Base-by-base conservation (phyloP, 2,329 filamentous ascomycete genomes). In the Alternaria sp. region DNA sequence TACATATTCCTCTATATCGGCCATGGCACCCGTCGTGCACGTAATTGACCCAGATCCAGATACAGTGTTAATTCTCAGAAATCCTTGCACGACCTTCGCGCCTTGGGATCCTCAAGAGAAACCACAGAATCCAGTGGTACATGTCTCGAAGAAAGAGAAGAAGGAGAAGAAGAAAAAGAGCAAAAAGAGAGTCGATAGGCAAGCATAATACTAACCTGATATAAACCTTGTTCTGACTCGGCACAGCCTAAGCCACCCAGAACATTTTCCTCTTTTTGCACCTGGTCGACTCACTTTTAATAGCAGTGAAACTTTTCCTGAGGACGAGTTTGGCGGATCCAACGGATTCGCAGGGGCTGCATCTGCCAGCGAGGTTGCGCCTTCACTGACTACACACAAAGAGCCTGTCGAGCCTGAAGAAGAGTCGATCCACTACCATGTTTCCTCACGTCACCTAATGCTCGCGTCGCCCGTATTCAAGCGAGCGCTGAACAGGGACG, bases 381-480 rank as follows among this genome's bases (percentile, higher is more conserved):
- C 30, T 12, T 12, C 14, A 25, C 14, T 20, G 2, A 27, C 7
- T 2, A 3, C 1, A 9, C 48, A 32, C 4, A 5, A 22, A 38
- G 48, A 51, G 48, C 48, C 25, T 45, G 22, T 36, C 2, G 43
- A 48, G n/a, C 25, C 22, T 48, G 40, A 52, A 2, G 20, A 22
- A n/a, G n/a, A 38, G 18, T 43, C 20, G 0, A 25, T 59, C 3
- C 50, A 43, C 16, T 59, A 54, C 20, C 25, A 59, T 22, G 57
- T 59, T 8, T 59, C 57, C 1, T 59, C 57, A 4, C 50, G 57
- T 4, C 57, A 59, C 34, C 5, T 59, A 11, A 59, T 59, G 7
- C 49, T 59, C 3, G 50, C 43, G 0, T 59, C 57, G 20, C 5
- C 50, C 0, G 2, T 40, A 4, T 49, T 59, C 36, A 46, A 22